Percentiles rank a stretch among this genome's conserved stretches.
phyloP scores from a whole-genome alignment of 169 alveolate genomes.

The Plasmodium chabaudi region DNA sequence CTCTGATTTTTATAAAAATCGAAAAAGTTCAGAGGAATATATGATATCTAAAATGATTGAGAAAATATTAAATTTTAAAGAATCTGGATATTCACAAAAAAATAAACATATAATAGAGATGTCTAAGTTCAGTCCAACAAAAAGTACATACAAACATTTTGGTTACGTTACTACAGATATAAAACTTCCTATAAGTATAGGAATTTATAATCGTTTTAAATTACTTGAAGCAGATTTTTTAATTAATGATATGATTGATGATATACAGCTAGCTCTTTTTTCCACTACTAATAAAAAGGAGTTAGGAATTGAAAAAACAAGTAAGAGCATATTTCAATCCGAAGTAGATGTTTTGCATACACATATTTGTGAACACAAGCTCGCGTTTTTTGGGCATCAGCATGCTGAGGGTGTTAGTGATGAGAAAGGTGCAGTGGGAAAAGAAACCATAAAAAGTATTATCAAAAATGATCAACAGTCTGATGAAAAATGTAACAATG shows the following conservation, averaged over 20 bases:
- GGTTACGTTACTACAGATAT: slow-evolving; percentile 14
- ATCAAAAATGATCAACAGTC: background rate
- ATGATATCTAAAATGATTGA: slow-evolving; percentile 21
- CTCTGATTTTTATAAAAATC: slow-evolving; percentile 32
- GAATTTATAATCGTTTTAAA: slow-evolving; percentile 36
- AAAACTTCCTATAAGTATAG: slow-evolving; percentile 18
- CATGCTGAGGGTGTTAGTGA: background rate
- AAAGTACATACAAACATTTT: slow-evolving; percentile 41
- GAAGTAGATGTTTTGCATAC: slow-evolving; percentile 3
- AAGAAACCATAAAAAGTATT: background rate
- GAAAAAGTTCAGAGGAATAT: slow-evolving; percentile 1
- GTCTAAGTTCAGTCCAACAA: slow-evolving; percentile 22
- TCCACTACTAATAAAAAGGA: background rate
- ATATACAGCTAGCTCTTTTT: slow-evolving; percentile 25
- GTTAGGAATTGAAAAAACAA: background rate
- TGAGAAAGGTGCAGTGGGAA: background rate
- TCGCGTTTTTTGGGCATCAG: slow-evolving; percentile 7
- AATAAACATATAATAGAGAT: slow-evolving; percentile 62
- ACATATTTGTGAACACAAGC: background rate
- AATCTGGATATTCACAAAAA: slow-evolving; percentile 14
- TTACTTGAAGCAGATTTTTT: slow-evolving; percentile 8
- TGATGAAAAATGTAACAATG: background rate
- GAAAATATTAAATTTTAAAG: slow-evolving; percentile 10
- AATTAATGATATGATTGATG: slow-evolving; percentile 7
- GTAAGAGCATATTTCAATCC: background rate